Base-by-base conservation (phyloP, 148 eudicot genomes). In the Rhododendron simsii region DNA sequence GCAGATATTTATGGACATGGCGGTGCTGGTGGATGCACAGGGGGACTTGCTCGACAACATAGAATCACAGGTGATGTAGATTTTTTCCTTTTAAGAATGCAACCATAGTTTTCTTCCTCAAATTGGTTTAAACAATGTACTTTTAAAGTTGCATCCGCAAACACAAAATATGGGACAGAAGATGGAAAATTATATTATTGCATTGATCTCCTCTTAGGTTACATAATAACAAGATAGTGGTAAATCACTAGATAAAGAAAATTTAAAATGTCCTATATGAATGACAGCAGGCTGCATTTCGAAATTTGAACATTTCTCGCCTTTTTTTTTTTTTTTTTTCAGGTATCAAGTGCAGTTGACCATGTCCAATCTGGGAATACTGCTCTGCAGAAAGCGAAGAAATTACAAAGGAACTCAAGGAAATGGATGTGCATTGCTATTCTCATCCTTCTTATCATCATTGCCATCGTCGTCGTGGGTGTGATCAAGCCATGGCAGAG, bases 21-120 rank as follows among this genome's bases (percentile, higher is more conserved):
- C 99, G 26, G 98, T 97, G 41, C 81, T 97, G 89, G 95, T 95
- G 30, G 98, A 97, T 63, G 95, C 96, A 63, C 99, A 97, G 89
- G 99, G 98, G 81, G 99, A 97, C 87, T 87, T 94, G 93, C 96
- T 95, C 7, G 92, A 97, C 91, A 95, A 97, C 89, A 97, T 97
- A 55, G 99, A 94, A 78, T 92, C 95, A 82, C 98, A 95, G 94
- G 99, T 97, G 91, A 85, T 65, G 2, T 2, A n/a, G 44, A 82
- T 81, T 28, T 79, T 4, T 85, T 73, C 23, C 57, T 69, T 26
- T 10, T 15, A 28, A n/a, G 6, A 18, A 10, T 20, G 18, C 13
- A 7, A 10, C 39, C 48, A 84, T 47, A 28, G 44, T 75, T 41
- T 15, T 28, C 11, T 41, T 37, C 20, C 47, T 20, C 0, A 33